A percentile compares a stretch with the other conserved stretches of the same genome.
Evolutionary conservation across 2,329 filamentous ascomycete genomes (phyloP).

Genomic region (Aquanectria penicillioides): DNA sequence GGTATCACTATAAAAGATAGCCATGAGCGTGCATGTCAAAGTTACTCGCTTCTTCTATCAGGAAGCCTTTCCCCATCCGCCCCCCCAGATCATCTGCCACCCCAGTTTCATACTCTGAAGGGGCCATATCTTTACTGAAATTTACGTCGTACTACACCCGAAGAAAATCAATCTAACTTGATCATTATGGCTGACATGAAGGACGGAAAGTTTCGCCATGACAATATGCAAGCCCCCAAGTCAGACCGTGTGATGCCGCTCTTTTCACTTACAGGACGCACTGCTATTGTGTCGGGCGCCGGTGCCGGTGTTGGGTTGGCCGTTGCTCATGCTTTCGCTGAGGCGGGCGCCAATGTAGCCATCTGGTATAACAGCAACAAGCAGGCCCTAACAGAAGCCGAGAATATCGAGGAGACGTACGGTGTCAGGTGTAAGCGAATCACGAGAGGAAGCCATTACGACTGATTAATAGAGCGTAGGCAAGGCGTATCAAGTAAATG

Average conservation of each 20-base stretch:
- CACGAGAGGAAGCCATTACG: too few relatives aligned
- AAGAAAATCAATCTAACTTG: background rate
- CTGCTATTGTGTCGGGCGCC: constrained; percentile 73
- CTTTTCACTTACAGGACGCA: constrained; percentile 74
- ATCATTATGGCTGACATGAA: constrained; percentile 44
- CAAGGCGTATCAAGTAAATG: too few relatives aligned
- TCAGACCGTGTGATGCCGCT: constrained; percentile 64
- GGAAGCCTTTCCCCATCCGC: too few relatives aligned
- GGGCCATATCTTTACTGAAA: too few relatives aligned
- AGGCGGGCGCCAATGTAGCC: constrained; percentile 74
- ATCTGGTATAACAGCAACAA: constrained; percentile 75
- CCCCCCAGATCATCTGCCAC: too few relatives aligned
- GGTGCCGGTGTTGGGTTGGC: constrained; percentile 71
- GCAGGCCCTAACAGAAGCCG: constrained; percentile 67
- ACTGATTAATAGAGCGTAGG: too few relatives aligned
- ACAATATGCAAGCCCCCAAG: constrained; percentile 61
- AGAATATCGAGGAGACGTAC: constrained; percentile 69
- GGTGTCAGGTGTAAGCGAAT: constrained; percentile 72
- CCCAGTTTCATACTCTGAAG: too few relatives aligned
- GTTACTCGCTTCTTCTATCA: too few relatives aligned
- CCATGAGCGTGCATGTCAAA: too few relatives aligned
- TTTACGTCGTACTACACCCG: background rate
- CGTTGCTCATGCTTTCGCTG: constrained; percentile 70
- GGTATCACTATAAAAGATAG: too few relatives aligned
- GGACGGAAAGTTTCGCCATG: constrained; percentile 64